These are phyloP conservation scores for Fraxinus ornus DNA, from an alignment of 305 asterid genomes.

Conservation along the genomic window DNA sequence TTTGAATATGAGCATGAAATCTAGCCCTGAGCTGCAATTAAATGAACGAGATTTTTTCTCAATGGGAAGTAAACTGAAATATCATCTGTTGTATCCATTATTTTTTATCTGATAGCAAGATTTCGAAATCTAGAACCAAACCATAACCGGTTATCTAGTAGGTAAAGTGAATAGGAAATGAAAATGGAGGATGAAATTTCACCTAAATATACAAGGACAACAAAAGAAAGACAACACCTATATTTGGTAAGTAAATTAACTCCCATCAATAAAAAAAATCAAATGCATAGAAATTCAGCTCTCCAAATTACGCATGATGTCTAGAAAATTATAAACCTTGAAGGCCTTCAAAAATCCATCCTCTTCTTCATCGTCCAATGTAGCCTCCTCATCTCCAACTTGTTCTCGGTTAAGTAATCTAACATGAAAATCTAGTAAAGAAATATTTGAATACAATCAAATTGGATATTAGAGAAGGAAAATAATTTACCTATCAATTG, in stretches of 20 bases:
- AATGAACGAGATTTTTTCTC: neutral
- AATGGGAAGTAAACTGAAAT: neutral
- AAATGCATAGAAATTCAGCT: neutral
- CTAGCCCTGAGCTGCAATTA: neutral
- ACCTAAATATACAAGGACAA: neutral
- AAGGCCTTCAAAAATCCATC: slow-evolving; percentile 93
- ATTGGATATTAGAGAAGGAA: slow-evolving; percentile 13
- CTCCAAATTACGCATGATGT: neutral
- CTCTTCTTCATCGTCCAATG: slow-evolving; percentile 87
- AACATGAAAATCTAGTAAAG: slow-evolving; percentile 22
- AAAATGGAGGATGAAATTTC: slow-evolving; percentile 2
- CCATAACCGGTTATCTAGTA: neutral
- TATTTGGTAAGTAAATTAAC: neutral
- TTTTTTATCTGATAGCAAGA: slow-evolving; percentile 3
- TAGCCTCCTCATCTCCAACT: slow-evolving; percentile 75
- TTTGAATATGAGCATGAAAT: neutral
- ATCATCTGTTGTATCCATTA: neutral
- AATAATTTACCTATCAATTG: slow-evolving; percentile 74
- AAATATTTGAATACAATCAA: slow-evolving; percentile 18
- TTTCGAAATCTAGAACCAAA: neutral
- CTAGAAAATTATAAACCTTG: slow-evolving; percentile 54
- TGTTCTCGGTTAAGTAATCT: slow-evolving; percentile 93
- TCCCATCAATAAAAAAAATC: slow-evolving; percentile 10
- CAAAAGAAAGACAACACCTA: neutral
- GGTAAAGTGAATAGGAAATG: neutral